A percentile compares a stretch with the other conserved stretches of the same genome.
These are phyloP conservation scores for Chiua virens DNA, from an alignment of 768 basidiomycete genomes.

Conservation along the genomic window DNA sequence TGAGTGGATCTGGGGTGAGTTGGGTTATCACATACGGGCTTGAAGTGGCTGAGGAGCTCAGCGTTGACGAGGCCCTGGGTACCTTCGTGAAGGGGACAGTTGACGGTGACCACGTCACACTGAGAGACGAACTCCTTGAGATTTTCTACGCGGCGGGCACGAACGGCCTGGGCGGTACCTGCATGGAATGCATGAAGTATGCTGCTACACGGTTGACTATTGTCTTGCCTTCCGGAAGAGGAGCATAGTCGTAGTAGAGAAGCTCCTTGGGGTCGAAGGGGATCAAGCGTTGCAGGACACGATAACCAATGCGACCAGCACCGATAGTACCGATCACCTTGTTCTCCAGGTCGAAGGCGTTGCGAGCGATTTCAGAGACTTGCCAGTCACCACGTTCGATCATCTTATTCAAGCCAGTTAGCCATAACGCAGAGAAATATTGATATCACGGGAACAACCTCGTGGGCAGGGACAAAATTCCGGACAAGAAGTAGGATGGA, in stretches of 20 bases:
- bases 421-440: background rate
- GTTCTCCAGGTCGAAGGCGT: constrained; percentile 83
- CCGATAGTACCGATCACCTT: constrained; percentile 92
- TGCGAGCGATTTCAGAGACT: constrained; percentile 77
- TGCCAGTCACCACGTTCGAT: constrained; percentile 83
- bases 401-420: constrained; percentile 46
- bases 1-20: background rate
- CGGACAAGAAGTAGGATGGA: constrained; percentile 86
- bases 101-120: constrained; percentile 81
- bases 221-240: constrained; percentile 56
- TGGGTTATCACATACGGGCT: constrained; percentile 31
- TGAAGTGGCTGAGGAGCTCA: constrained; percentile 81
- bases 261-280: constrained; percentile 89
- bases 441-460: constrained; percentile 44
- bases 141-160: constrained; percentile 71
- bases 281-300: constrained; percentile 75
- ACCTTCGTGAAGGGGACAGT: constrained; percentile 82
- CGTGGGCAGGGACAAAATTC: constrained; percentile 84
- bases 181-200: background rate
- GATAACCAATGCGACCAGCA: constrained; percentile 78
- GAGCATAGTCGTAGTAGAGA: constrained; percentile 81
- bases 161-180: constrained; percentile 67
- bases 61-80: constrained; percentile 77
- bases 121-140: constrained; percentile 59
- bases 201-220: background rate